Evolutionary conservation across 2,329 filamentous ascomycete genomes (phyloP).

Genomic region (Taxawa tesnikishii): DNA sequence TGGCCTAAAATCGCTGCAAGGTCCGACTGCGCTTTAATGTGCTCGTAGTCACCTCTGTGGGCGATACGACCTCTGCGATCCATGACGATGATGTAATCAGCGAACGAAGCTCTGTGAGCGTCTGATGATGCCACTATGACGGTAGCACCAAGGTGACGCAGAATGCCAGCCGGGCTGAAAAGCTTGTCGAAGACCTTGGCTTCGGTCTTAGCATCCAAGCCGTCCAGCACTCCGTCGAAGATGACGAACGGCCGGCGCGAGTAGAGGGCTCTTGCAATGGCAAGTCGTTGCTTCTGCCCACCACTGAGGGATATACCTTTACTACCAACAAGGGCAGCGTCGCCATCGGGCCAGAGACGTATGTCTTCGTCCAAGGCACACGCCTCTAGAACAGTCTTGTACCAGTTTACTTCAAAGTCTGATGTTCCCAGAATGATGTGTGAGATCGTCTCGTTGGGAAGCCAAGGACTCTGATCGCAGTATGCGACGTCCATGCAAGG

Average conservation of each 20-base stretch:
- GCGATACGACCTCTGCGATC: too few species aligned
- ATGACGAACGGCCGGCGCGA: conserved; percentile 64
- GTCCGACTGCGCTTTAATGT: too few species aligned
- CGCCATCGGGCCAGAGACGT: conserved; percentile 62
- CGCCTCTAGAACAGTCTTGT: conserved; percentile 55
- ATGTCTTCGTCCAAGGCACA: conserved; percentile 68
- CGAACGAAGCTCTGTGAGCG: too few species aligned
- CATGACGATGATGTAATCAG: too few species aligned
- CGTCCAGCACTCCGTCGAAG: conserved; percentile 67
- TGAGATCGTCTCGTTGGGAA: conserved; percentile 67
- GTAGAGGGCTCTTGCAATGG: conserved; percentile 68
- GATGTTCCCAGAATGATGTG: conserved; percentile 72
- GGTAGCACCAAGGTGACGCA: too few species aligned
- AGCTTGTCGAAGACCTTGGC: conserved; percentile 29
- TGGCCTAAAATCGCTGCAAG: too few species aligned
- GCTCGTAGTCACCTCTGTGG: too few species aligned
- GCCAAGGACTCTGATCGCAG: conserved; percentile 40
- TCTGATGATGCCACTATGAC: too few species aligned
- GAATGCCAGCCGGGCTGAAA: too few species aligned
- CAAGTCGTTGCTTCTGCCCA: conserved; percentile 73
- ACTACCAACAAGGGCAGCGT: conserved; percentile 69
- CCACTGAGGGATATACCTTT: conserved; percentile 78
- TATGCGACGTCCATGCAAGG: conserved; percentile 9
- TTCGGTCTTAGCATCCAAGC: conserved; percentile 51
- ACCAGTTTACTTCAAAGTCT: conserved; percentile 56